Evolutionary conservation across 2,329 filamentous ascomycete genomes (phyloP).

Genomic region (Sporothrix dimorphospora): DNA sequence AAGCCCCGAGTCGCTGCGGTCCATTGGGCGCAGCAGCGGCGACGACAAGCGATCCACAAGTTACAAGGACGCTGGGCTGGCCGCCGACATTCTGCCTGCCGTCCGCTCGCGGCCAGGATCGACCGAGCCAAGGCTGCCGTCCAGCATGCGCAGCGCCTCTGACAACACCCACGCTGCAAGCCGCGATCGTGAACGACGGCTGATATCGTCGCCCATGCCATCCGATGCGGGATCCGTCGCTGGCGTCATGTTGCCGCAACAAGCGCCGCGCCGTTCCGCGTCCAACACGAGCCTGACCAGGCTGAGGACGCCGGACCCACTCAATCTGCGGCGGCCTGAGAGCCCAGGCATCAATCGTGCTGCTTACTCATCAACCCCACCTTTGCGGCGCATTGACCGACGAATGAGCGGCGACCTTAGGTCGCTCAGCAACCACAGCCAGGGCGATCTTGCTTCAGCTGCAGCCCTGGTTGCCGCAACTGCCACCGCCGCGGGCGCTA

Average conservation of each 20-base stretch:
- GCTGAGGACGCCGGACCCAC: slow-evolving; percentile 57
- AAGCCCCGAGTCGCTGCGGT: not conserved
- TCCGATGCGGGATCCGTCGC: not conserved
- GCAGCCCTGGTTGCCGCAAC: not conserved
- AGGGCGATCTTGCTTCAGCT: slow-evolving; percentile 29
- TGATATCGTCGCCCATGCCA: slow-evolving; percentile 27
- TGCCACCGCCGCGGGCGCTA: not conserved
- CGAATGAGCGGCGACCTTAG: slow-evolving; percentile 77
- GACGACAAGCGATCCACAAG: slow-evolving; percentile 27
- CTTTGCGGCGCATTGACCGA: slow-evolving; percentile 69
- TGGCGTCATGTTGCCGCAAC: slow-evolving; percentile 36
- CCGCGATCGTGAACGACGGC: slow-evolving; percentile 24
- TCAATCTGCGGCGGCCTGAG: slow-evolving; percentile 63
- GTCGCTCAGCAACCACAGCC: slow-evolving; percentile 62
- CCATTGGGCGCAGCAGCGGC: not conserved
- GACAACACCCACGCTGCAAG: slow-evolving; percentile 29
- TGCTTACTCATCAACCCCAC: slow-evolving; percentile 59
- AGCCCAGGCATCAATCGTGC: slow-evolving; percentile 60
- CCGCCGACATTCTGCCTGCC: slow-evolving; percentile 25
- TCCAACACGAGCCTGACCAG: slow-evolving; percentile 60
- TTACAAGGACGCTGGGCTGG: slow-evolving; percentile 38
- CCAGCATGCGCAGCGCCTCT: slow-evolving; percentile 26
- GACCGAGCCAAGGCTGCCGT: not conserved
- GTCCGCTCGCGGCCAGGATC: slow-evolving; percentile 1
- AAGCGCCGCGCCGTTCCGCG: slow-evolving; percentile 43